Evolutionary conservation across 2,329 filamentous ascomycete genomes (phyloP), one percentile per base, ranked within the genome.

Genomic region (Dactylellina parvicollis): DNA sequence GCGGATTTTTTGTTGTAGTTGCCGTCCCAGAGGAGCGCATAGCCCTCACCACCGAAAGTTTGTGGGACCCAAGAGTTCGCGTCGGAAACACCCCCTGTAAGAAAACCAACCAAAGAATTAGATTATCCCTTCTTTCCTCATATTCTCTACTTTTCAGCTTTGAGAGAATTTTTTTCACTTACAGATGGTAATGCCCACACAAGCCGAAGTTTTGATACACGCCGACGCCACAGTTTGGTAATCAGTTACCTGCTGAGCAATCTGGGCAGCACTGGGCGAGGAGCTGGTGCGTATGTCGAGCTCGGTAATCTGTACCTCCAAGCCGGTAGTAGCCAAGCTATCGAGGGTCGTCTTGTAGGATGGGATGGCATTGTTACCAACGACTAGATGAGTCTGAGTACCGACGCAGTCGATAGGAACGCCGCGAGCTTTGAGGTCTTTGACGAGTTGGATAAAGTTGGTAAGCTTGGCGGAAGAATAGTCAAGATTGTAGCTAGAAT

Each of bases 221-320:
- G 85, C 88, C 49, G 85, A 83, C 70, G 84, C 83, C 22, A 86
- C 83, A 16, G 59, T 72, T 24, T 75, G 66, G 75, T 77, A 77
- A 49, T 76, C 75, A 4, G 18, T 44, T 2, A 26, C 36, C 69
- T 79, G 76, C 34, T 78, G 77, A 12, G 54, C 69, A 18, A 80
- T 74, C 24, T 78, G 75, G 0, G 9, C 79, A 12, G 59, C 1
- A 0, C 80, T 77, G 0, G 78, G 76, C 2, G 80, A 79, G 81
- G 79, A 90, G 88, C 12, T 80, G 79, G 2, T 83, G 76, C 83
- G 81, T n/a, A 82, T 81, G 78, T 91, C 89, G 16, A 90, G 83
- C 80, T 90, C 88, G 0, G 88, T 90, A 49, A 90, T 83, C 3
- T 88, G 87, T 32, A 89, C 84, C 77, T 90, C 87, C 44, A 82